Conservation (phyloP, 371 early-diverging fungal genomes). For the Actinomucor elegans region DNA sequence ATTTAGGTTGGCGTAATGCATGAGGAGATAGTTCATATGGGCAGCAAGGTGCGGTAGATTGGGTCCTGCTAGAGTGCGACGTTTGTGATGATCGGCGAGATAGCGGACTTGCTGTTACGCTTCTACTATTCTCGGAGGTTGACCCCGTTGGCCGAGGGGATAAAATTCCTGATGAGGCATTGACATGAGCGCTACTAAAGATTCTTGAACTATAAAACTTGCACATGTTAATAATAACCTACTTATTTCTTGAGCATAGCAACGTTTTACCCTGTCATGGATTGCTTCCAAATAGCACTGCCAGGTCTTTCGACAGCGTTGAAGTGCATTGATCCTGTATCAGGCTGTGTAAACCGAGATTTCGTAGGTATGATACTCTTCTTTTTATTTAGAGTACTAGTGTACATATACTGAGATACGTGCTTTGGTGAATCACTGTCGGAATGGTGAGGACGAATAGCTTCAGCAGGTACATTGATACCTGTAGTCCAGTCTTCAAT, state of each 20-base stretch:
- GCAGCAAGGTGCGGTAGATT: slow-evolving; percentile 2
- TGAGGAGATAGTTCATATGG: slow-evolving; percentile 30
- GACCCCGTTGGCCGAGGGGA: slow-evolving; percentile 21
- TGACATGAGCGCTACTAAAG: not conserved
- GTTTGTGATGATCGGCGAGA: slow-evolving; percentile 19
- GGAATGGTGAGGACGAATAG: slow-evolving; percentile 14
- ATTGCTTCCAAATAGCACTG: slow-evolving; percentile 23
- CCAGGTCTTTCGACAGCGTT: slow-evolving; percentile 16
- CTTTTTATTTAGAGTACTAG: slow-evolving; percentile 3
- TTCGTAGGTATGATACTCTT: slow-evolving; percentile 21
- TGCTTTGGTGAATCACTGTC: not conserved
- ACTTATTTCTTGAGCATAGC: not conserved
- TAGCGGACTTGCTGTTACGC: slow-evolving; percentile 12
- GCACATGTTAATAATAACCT: not conserved
- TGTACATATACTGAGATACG: not conserved
- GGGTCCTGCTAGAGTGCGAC: slow-evolving; percentile 1
- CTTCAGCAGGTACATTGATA: slow-evolving; percentile 47
- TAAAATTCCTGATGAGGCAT: not conserved
- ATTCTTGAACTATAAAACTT: slow-evolving; percentile 10
- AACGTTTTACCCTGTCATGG: slow-evolving; percentile 8
- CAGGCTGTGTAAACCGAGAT: slow-evolving; percentile 33
- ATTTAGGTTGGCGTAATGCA: slow-evolving; percentile 45
- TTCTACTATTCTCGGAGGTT: slow-evolving; percentile 16
- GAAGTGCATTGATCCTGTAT: slow-evolving; percentile 28
- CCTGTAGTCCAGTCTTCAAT: slow-evolving; percentile 61